phyloP scores from a whole-genome alignment of 2,329 filamentous ascomycete species.

The Aspergillus intermedius region DNA sequence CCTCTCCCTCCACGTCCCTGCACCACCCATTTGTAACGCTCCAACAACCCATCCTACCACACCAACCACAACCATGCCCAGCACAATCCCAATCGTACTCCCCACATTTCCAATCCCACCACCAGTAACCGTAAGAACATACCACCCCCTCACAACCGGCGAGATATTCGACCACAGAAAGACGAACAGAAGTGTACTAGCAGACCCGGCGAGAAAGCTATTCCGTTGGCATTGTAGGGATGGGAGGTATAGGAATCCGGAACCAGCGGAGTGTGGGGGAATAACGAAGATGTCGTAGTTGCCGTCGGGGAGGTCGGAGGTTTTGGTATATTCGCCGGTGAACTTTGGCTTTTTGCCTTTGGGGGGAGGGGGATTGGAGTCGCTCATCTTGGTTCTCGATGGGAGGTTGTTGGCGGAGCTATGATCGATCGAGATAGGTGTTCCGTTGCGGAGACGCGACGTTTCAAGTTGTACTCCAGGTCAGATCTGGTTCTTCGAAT shows the following conservation, averaged over 20 bases:
- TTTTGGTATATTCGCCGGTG: constrained; percentile 42
- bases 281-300: constrained; percentile 98
- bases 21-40: constrained; percentile 51
- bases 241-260: constrained; percentile 89
- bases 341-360: constrained; percentile 72
- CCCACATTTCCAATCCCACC: constrained; percentile 60
- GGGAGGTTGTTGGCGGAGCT: not conserved
- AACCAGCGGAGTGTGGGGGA: constrained; percentile 80
- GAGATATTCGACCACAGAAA: constrained; percentile 66
- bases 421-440: not conserved
- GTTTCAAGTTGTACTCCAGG: too few relatives aligned
- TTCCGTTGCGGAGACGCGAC: not conserved
- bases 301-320: constrained; percentile 66
- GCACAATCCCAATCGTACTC: constrained; percentile 63
- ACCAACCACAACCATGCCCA: constrained; percentile 67
- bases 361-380: constrained; percentile 66
- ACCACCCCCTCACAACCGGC: constrained; percentile 69
- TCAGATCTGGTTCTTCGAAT: not conserved
- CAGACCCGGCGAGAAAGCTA: constrained; percentile 84
- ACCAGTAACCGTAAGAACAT: constrained; percentile 61
- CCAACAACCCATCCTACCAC: constrained; percentile 73
- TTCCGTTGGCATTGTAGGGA: constrained; percentile 79
- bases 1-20: constrained; percentile 15
- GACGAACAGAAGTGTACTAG: constrained; percentile 65
- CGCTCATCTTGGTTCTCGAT: constrained; percentile 23